Percentiles rank a stretch among this genome's conserved stretches.
These are phyloP conservation scores for Hevea brasiliensis DNA, from an alignment of 345 rosid species.

Conservation along the genomic window DNA sequence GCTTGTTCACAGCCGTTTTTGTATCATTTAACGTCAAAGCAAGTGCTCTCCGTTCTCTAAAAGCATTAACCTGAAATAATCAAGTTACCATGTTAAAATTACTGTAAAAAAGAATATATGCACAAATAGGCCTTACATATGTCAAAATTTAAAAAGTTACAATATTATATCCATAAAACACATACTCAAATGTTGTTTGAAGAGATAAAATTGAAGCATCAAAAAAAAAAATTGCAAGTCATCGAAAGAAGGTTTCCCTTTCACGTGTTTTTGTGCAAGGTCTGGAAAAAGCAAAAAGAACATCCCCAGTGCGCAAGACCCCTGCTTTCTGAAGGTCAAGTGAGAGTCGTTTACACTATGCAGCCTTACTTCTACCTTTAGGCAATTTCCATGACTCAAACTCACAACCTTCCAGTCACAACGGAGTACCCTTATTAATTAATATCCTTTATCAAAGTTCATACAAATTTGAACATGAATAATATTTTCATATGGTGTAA, in stretches of 20 bases:
- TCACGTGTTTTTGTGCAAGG: no score
- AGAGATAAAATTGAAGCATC: neutral
- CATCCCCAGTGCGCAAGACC: neutral
- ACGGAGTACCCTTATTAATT: neutral
- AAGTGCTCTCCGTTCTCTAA: constrained; percentile 35
- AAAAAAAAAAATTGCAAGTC: no score
- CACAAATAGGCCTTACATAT: neutral
- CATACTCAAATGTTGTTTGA: no score
- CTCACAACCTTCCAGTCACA: neutral
- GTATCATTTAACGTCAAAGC: constrained; percentile 32
- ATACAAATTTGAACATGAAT: neutral
- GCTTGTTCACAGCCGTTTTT: constrained; percentile 36
- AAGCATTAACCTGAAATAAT: constrained; percentile 35
- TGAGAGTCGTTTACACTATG: neutral
- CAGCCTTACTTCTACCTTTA: neutral
- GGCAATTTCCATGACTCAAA: neutral
- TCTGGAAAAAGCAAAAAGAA: no score
- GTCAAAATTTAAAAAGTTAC: no score
- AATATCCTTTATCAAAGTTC: no score
- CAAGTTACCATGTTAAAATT: neutral
- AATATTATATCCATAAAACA: no score
- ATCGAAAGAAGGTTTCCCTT: no score
- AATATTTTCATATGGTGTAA: neutral
- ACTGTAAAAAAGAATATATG: neutral
- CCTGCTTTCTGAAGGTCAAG: neutral